Base-by-base conservation (phyloP, 768 basidiomycete genomes). In the Trametes punicea region DNA sequence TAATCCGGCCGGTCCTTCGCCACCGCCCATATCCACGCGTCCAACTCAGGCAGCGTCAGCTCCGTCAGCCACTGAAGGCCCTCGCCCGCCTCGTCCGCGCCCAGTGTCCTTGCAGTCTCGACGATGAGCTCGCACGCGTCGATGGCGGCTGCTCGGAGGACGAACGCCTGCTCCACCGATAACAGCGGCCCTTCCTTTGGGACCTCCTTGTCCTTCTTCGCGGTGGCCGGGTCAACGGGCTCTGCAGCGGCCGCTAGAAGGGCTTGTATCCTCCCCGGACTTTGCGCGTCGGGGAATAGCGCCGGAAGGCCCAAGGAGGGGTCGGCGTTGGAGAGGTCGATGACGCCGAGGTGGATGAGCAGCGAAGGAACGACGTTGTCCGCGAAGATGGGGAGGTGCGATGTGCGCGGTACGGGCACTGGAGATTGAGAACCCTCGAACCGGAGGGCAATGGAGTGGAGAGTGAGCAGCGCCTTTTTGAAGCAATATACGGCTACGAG, bases 341-440 rank as follows among this genome's bases (percentile, higher is more conserved):
- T 75, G 42, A 93, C 79, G 40, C 85, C 86, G 16, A 92, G 73
- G 67, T 90, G 85, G 41, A 92, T 70, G 47, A 92, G 81, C 50
- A 93, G 74, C n/a, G 91, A 90, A 2, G 90, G 89, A 13, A 92
- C 69, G 51, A 93, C 87, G 64, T 93, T 90, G 72, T 93, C 92
- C 4, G 87, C 74, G 65, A 90, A 92, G 38, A 87, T 74, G 8
- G 90, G 89, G 41, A 84, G 70, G 51, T 74, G 71, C 23, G 70
- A 69, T 3, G 84, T 87, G 46, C 76, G 74, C 7, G 63, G 63
- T 6, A 60, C 10, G 18, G 83, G 82, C 64, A 90, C 84, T 11
- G 82, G 76, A 18, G 78, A 74, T 10, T 77, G 70, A 40, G 74
- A 66, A 6, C 79, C 71, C 46, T 81, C 79, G 73, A 93, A 93